phyloP scores from a whole-genome alignment of 306 rosid genomes.

The Pterocarpus macrocarpus region DNA sequence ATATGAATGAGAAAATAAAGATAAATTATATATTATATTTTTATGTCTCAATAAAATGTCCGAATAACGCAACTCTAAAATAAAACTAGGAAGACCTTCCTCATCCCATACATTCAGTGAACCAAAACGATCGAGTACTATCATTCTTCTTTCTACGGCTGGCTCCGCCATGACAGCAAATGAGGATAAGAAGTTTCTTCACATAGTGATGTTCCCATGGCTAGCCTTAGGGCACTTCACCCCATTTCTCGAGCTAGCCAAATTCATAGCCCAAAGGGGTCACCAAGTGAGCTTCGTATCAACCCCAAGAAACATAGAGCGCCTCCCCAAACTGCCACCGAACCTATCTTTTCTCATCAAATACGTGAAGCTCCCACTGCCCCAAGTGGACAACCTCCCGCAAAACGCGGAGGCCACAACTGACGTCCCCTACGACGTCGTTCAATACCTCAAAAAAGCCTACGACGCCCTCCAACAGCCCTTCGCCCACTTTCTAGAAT shows the following conservation, averaged over 20 bases:
- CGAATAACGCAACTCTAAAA: not conserved
- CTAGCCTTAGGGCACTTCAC: slow-evolving; percentile 67
- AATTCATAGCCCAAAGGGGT: slow-evolving; percentile 63
- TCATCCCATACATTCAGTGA: not conserved
- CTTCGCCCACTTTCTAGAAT: slow-evolving; percentile 38
- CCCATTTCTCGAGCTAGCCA: slow-evolving; percentile 61
- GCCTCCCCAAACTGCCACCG: slow-evolving; percentile 56
- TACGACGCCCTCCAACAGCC: slow-evolving; percentile 52
- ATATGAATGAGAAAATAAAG: no score
- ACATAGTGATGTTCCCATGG: slow-evolving; percentile 69
- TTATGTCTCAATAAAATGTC: no score
- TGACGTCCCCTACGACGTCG: slow-evolving; percentile 49
- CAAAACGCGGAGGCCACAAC: slow-evolving; percentile 58
- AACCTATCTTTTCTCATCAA: slow-evolving; percentile 33
- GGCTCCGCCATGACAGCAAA: not conserved
- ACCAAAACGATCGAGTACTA: no score
- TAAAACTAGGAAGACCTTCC: not conserved
- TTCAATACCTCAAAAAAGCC: slow-evolving; percentile 56
- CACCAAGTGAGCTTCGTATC: slow-evolving; percentile 63
- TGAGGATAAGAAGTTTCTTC: slow-evolving; percentile 40
- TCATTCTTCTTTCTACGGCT: not conserved
- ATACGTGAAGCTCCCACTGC: slow-evolving; percentile 56
- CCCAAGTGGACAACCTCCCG: slow-evolving; percentile 48
- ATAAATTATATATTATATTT: no score
- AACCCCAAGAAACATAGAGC: slow-evolving; percentile 66